phyloP scores from a whole-genome alignment of 2,329 filamentous ascomycete species.

The Aureobasidium lini region DNA sequence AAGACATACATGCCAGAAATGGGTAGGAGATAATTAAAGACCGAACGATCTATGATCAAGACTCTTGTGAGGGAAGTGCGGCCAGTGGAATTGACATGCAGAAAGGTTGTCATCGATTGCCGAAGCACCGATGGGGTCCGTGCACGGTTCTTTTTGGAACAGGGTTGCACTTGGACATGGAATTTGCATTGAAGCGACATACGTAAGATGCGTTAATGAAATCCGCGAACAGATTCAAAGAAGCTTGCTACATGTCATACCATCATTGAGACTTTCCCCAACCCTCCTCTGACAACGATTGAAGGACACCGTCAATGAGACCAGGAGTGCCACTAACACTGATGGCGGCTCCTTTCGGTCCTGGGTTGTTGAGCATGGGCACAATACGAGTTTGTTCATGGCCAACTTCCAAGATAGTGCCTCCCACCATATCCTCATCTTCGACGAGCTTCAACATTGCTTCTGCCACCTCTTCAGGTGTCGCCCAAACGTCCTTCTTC shows the following conservation, averaged over 20 bases:
- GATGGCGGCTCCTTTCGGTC: slow-evolving; percentile 30
- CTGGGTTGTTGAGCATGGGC: slow-evolving; percentile 45
- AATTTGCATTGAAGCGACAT: background rate
- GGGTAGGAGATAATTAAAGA: background rate
- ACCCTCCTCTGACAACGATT: background rate
- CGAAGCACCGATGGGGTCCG: background rate
- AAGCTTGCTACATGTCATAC: too few species aligned
- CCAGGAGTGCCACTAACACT: background rate
- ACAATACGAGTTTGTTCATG: slow-evolving; percentile 45
- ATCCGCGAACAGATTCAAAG: too few species aligned
- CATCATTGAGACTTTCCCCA: background rate
- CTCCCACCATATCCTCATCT: slow-evolving; percentile 41
- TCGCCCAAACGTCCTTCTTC: slow-evolving; percentile 44
- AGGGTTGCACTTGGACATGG: background rate
- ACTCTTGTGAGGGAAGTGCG: background rate
- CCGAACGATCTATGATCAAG: background rate
- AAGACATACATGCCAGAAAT: slow-evolving; percentile 4
- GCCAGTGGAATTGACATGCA: background rate
- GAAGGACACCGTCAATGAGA: background rate
- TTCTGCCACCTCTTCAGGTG: slow-evolving; percentile 52
- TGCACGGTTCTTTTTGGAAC: background rate
- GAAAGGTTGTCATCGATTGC: slow-evolving; percentile 1
- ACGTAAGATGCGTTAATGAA: too few species aligned
- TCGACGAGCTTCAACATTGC: slow-evolving; percentile 51
- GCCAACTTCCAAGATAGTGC: slow-evolving; percentile 50